Conservation (phyloP, 495 filamentous ascomycete species). For the Bacidia gigantensis region DNA sequence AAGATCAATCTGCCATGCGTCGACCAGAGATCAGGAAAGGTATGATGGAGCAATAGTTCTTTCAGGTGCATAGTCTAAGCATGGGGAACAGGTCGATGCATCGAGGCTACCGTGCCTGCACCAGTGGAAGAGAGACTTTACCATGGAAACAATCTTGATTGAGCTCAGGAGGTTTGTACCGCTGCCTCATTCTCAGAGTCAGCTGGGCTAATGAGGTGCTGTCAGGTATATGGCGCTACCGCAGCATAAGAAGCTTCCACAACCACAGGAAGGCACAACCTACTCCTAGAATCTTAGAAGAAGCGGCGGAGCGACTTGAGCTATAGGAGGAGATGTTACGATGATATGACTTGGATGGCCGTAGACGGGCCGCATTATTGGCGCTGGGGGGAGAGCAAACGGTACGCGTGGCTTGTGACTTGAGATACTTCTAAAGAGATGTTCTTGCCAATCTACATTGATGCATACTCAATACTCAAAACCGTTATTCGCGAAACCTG, state of each 20-base stretch:
- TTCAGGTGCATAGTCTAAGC: not conserved
- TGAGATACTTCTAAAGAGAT: not conserved
- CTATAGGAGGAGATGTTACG: conserved; percentile 1
- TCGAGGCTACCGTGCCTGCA: conserved; percentile 67
- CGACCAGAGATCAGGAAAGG: conserved; percentile 60
- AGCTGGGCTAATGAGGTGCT: conserved; percentile 18
- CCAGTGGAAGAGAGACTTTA: conserved; percentile 78
- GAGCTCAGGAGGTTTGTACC: conserved; percentile 63
- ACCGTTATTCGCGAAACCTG: too few species aligned
- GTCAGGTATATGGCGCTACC: conserved; percentile 86
- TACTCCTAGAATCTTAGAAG: conserved; percentile 27
- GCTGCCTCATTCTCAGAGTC: not conserved
- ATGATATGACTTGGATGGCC: conserved; percentile 5
- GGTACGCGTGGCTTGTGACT: not conserved
- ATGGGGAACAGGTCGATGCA: conserved; percentile 56
- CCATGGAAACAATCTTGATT: conserved; percentile 86
- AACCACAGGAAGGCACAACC: conserved; percentile 78
- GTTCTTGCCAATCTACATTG: too few species aligned
- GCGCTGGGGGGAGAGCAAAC: not conserved
- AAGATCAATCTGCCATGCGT: conserved; percentile 94
- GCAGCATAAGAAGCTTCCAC: conserved; percentile 85
- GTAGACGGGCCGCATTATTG: conserved; percentile 7
- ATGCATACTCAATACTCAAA: conserved; percentile 5
- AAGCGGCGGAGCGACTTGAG: too few species aligned
- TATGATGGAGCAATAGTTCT: conserved; percentile 20